Conservation (phyloP, 1,284 basidiomycete genomes). For the Anthracocystis setariae region DNA sequence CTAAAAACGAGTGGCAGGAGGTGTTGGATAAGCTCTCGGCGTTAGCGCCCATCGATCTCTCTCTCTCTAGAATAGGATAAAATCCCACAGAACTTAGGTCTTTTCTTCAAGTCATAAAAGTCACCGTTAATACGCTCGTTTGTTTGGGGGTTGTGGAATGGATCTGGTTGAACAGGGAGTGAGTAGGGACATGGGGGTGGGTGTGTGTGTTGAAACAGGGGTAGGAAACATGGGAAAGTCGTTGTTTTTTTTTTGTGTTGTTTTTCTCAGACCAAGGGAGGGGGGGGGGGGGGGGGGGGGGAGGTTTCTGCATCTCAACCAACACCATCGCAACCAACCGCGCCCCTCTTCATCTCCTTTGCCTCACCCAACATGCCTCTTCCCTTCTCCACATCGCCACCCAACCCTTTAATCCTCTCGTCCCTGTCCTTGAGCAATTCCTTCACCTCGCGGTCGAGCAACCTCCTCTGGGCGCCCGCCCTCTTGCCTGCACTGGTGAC, state of each 20-base stretch:
- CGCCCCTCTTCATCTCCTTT: slow-evolving; percentile 44
- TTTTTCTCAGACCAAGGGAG: too few relatives aligned
- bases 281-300: background rate
- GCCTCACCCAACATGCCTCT: slow-evolving; percentile 46
- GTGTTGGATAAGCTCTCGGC: slow-evolving; percentile 78
- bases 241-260: too few relatives aligned
- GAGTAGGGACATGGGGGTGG: background rate
- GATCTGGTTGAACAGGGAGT: background rate
- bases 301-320: slow-evolving; percentile 23
- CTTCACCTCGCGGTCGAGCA: slow-evolving; percentile 53
- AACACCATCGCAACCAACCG: slow-evolving; percentile 59
- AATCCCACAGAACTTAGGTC: too few relatives aligned
- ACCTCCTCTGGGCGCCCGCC: slow-evolving; percentile 44
- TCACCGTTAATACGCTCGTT: too few relatives aligned
- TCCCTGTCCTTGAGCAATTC: slow-evolving; percentile 51
- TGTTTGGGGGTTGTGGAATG: background rate
- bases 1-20: slow-evolving; percentile 91
- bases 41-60: slow-evolving; percentile 34
- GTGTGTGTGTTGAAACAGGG: too few relatives aligned
- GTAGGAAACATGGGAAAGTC: too few relatives aligned
- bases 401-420: slow-evolving; percentile 30
- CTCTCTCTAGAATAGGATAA: background rate
- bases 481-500: slow-evolving; percentile 47
- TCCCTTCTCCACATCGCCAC: slow-evolving; percentile 45
- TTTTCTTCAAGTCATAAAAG: too few relatives aligned